Evolutionary conservation across 1,284 basidiomycete genomes (phyloP).

Genomic region (Tranzscheliella williamsii): DNA sequence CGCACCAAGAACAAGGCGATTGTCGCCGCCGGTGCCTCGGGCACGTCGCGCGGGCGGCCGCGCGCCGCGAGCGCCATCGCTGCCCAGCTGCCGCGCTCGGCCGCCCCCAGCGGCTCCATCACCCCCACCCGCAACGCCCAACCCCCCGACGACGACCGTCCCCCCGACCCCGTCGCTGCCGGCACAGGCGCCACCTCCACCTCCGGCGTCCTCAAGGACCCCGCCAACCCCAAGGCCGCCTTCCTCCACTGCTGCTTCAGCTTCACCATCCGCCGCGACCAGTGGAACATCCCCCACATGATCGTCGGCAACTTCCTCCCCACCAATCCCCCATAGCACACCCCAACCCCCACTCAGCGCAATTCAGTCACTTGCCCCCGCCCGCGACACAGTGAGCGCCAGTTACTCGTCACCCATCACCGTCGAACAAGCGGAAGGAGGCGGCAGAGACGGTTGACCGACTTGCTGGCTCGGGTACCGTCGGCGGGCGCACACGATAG

Average conservation of each 20-base stretch:
- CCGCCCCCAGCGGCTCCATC: neutral
- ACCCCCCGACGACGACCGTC: neutral
- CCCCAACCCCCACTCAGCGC: no score
- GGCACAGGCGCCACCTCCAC: slow-evolving; percentile 20
- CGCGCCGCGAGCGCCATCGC: slow-evolving; percentile 5
- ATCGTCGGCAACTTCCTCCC: slow-evolving; percentile 37
- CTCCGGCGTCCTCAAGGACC: slow-evolving; percentile 24
- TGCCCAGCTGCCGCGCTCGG: slow-evolving; percentile 4
- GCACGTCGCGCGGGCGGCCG: neutral
- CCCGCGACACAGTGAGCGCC: no score
- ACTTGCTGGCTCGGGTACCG: no score
- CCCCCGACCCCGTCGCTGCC: neutral
- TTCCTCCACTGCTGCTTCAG: slow-evolving; percentile 88
- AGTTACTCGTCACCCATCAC: no score
- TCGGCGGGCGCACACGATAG: no score
- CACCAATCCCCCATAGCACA: slow-evolving; percentile 17
- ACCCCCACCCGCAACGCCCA: slow-evolving; percentile 1
- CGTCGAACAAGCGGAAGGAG: no score
- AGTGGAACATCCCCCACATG: slow-evolving; percentile 52
- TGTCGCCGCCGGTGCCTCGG: slow-evolving; percentile 5
- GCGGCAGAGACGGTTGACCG: no score
- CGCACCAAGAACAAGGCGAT: slow-evolving; percentile 39
- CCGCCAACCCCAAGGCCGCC: slow-evolving; percentile 65
- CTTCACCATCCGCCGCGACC: slow-evolving; percentile 86
- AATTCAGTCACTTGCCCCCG: no score